Percentiles rank a stretch among this genome's conserved stretches.
These are phyloP conservation scores for Leccinum incarnatum DNA, from an alignment of 768 basidiomycete species.

Conservation along the genomic window DNA sequence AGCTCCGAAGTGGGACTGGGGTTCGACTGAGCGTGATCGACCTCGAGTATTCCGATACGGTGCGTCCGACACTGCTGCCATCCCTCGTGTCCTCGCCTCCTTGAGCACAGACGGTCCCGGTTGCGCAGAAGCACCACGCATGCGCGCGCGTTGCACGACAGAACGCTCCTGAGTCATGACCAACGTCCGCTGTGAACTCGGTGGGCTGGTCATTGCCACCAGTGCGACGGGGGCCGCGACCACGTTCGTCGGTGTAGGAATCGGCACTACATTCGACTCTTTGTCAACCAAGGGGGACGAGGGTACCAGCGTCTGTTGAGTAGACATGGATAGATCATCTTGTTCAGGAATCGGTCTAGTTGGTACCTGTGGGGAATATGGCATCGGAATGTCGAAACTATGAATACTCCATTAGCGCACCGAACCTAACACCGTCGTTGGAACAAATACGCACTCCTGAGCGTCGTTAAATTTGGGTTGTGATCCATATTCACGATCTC, in stretches of 20 bases:
- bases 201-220: background rate
- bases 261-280: background rate
- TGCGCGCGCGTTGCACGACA: conserved; percentile 1
- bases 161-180: conserved; percentile 1
- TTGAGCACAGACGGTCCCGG: conserved; percentile 9
- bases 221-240: background rate
- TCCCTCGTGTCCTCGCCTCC: background rate
- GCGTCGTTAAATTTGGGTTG: background rate
- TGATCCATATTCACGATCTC: conserved; percentile 6
- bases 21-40: conserved; percentile 23
- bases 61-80: background rate
- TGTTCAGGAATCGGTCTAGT: background rate
- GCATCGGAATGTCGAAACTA: conserved; percentile 5
- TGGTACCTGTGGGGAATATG: background rate
- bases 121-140: conserved; percentile 12
- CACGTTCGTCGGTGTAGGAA: background rate
- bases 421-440: background rate
- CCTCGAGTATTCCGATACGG: conserved; percentile 21
- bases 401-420: background rate
- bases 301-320: conserved; percentile 27
- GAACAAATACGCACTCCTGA: conserved; percentile 13
- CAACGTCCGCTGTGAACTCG: conserved; percentile 12
- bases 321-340: conserved; percentile 15
- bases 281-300: conserved; percentile 15
- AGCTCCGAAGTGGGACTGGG: background rate